phyloP scores from a whole-genome alignment of 169 alveolate genomes.

The Plasmodium knowlesi region DNA sequence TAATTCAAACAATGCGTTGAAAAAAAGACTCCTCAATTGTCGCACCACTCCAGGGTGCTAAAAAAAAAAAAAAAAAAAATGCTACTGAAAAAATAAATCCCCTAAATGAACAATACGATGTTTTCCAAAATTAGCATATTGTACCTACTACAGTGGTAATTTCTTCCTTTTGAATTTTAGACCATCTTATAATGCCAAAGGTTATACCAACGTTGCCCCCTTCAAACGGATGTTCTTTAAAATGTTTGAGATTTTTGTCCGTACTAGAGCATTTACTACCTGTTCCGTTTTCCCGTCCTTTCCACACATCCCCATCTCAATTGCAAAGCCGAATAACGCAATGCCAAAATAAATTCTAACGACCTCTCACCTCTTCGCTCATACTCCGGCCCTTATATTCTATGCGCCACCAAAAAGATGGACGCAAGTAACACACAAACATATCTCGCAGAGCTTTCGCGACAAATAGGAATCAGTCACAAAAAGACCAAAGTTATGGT shows the following conservation, averaged over 20 bases:
- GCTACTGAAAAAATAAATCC: background rate
- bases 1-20: background rate
- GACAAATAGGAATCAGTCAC: slow-evolving; percentile 5
- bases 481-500: background rate
- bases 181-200: background rate
- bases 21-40: background rate
- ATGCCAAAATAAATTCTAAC: background rate
- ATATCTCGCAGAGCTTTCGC: background rate
- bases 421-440: background rate
- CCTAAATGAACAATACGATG: background rate
- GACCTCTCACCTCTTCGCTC: background rate
- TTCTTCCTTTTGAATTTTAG: background rate
- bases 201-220: background rate
- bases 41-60: background rate
- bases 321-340: background rate
- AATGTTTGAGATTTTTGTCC: background rate
- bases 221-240: background rate
- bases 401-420: background rate
- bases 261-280: background rate
- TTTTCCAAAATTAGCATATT: background rate
- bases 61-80: background rate
- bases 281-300: background rate
- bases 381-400: background rate
- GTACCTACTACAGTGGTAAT: background rate
- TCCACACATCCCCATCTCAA: background rate